Percentiles rank a stretch among this genome's conserved stretches.
Evolutionary conservation across 164 flowering plant species (phyloP).

Genomic region (Sedum album): DNA sequence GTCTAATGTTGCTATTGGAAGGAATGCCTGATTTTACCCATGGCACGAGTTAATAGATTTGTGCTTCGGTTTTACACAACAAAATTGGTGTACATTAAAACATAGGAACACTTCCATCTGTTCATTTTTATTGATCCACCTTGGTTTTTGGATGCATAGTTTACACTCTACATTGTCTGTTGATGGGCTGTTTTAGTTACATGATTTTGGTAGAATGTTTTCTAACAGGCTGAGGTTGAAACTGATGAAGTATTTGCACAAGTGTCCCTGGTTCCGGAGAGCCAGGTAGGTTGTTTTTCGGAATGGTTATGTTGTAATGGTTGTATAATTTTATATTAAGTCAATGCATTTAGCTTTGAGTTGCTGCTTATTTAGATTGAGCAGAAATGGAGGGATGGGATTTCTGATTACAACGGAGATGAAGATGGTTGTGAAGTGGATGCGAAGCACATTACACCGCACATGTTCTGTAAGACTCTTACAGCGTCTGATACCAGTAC

Average conservation of each 20-base stretch:
- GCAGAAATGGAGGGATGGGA: slow-evolving; percentile 46
- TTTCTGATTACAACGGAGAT: slow-evolving; percentile 26
- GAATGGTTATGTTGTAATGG: background rate
- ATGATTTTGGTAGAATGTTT: background rate
- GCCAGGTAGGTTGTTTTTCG: slow-evolving; percentile 34
- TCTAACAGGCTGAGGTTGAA: slow-evolving; percentile 58
- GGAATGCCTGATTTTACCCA: too few relatives aligned
- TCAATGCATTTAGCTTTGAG: background rate
- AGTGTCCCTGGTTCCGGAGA: slow-evolving; percentile 69
- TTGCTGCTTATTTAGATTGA: slow-evolving; percentile 30
- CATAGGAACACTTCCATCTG: too few relatives aligned
- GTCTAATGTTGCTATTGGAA: too few relatives aligned
- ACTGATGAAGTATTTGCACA: slow-evolving; percentile 88
- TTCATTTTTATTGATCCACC: too few relatives aligned
- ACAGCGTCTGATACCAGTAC: slow-evolving; percentile 99
- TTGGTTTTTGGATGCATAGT: background rate
- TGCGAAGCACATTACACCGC: slow-evolving; percentile 56
- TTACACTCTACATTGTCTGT: too few relatives aligned
- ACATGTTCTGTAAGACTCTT: slow-evolving; percentile 98
- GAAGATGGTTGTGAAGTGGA: slow-evolving; percentile 43
- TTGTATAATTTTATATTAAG: background rate
- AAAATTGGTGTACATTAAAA: too few relatives aligned
- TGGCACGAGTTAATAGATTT: too few relatives aligned
- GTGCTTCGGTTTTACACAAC: too few relatives aligned
- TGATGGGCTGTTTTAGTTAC: too few relatives aligned